A percentile compares a stretch with the other conserved stretches of the same genome.
phyloP scores from a whole-genome alignment of 1,284 basidiomycete species.

The Singerocomus rubriflavus region DNA sequence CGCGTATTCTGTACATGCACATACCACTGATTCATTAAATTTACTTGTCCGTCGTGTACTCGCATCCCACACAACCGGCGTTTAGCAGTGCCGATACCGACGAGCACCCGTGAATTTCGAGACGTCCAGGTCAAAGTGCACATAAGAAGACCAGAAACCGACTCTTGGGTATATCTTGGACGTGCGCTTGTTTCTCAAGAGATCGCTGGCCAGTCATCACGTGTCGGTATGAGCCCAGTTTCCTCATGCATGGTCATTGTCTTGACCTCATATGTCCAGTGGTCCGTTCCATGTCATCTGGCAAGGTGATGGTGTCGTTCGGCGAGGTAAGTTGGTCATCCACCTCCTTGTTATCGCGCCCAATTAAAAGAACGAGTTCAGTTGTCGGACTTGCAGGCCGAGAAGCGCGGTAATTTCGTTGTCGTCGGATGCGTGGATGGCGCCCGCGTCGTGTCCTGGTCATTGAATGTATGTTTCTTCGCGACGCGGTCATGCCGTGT shows the following conservation, averaged over 20 bases:
- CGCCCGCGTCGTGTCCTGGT: constrained; percentile 75
- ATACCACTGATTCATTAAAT: constrained; percentile 13
- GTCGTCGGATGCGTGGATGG: constrained; percentile 74
- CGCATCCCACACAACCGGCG: not conserved
- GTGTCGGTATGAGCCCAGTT: constrained; percentile 56
- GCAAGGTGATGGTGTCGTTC: constrained; percentile 67
- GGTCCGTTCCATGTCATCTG: constrained; percentile 59
- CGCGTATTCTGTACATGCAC: not conserved
- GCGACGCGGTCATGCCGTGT: not conserved
- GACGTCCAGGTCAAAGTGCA: constrained; percentile 83
- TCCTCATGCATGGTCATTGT: constrained; percentile 1
- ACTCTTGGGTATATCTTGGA: constrained; percentile 78
- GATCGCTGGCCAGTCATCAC: constrained; percentile 64
- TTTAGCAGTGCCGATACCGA: constrained; percentile 29
- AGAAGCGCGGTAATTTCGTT: constrained; percentile 80
- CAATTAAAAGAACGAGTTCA: constrained; percentile 26
- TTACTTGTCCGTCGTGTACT: not conserved
- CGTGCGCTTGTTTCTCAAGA: constrained; percentile 72
- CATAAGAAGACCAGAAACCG: constrained; percentile 69
- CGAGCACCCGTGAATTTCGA: constrained; percentile 52
- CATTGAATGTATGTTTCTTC: constrained; percentile 57
- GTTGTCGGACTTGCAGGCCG: constrained; percentile 72
- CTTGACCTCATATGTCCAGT: constrained; percentile 42
- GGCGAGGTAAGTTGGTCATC: constrained; percentile 65
- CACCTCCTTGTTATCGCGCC: constrained; percentile 3